These are phyloP conservation scores for Odontarrhena argentea DNA, from an alignment of 345 rosid genomes.

Conservation along the genomic window DNA sequence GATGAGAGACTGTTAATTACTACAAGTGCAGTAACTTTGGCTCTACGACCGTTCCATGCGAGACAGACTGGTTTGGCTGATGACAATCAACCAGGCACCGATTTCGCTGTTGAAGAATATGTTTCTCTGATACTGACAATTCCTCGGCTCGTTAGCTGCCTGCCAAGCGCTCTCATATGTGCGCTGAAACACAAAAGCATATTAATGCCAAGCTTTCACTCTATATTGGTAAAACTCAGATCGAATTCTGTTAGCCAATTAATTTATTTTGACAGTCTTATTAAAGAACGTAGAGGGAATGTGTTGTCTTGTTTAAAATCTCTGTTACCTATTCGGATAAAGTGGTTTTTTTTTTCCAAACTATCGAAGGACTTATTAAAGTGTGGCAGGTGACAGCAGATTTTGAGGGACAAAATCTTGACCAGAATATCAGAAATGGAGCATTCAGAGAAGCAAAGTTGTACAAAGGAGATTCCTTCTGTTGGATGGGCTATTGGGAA, in stretches of 20 bases:
- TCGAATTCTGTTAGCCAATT: conserved; percentile 13
- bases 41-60: conserved; percentile 76
- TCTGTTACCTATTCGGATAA: conserved; percentile 11
- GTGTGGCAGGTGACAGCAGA: conserved; percentile 96
- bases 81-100: conserved; percentile 33
- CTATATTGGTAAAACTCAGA: conserved; percentile 69
- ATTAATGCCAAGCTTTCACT: conserved; percentile 64
- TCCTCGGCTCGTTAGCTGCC: conserved; percentile 69
- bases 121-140: conserved; percentile 65
- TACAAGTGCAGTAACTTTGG: conserved; percentile 77
- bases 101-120: conserved; percentile 57
- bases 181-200: conserved; percentile 85
- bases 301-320: not conserved
- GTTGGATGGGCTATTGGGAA: conserved; percentile 93
- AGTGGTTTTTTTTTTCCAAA: conserved; percentile 36
- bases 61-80: conserved; percentile 41
- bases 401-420: conserved; percentile 56
- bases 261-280: conserved; percentile 10
- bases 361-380: conserved; percentile 71
- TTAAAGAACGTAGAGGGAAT: conserved; percentile 18
- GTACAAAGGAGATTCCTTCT: conserved; percentile 59
- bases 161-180: conserved; percentile 75
- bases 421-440: conserved; percentile 56
- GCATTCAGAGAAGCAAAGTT: conserved; percentile 43
- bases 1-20: conserved; percentile 78